Evolutionary conservation across 306 rosid species (phyloP).

Genomic region (Cucurbita ficifolia): DNA sequence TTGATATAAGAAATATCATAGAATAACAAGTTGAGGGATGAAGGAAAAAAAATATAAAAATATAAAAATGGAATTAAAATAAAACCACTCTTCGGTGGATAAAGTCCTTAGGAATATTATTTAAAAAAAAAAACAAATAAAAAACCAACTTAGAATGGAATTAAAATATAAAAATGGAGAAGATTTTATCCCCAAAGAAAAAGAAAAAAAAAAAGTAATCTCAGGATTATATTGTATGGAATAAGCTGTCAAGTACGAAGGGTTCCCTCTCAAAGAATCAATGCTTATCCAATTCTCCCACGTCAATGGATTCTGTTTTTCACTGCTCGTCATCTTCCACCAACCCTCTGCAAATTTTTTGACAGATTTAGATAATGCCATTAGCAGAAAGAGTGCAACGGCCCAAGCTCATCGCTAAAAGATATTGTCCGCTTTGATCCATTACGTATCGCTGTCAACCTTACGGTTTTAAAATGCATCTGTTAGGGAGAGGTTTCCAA

Average conservation of each 20-base stretch:
- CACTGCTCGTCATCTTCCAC: slow-evolving; percentile 4
- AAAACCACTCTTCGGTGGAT: too few relatives aligned
- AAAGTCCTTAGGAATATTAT: background rate
- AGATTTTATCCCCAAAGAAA: background rate
- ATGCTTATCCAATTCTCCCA: background rate
- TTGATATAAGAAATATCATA: background rate
- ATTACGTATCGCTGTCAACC: too few relatives aligned
- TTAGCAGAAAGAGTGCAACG: too few relatives aligned
- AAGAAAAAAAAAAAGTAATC: background rate
- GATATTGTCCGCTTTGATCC: too few relatives aligned
- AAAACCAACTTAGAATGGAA: background rate
- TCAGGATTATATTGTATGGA: slow-evolving; percentile 5
- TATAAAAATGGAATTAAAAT: background rate
- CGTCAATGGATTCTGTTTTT: background rate
- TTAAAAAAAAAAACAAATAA: background rate
- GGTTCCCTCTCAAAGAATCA: background rate
- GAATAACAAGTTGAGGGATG: background rate
- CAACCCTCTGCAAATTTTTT: background rate
- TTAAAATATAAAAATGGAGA: background rate
- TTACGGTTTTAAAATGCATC: too few relatives aligned
- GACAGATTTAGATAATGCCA: too few relatives aligned
- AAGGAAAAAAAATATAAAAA: background rate
- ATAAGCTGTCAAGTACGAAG: background rate
- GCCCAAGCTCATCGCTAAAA: too few relatives aligned
- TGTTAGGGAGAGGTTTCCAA: too few relatives aligned